Evolutionary conservation across 2,329 filamentous ascomycete species (phyloP).

Genomic region (Coniochaeta prunicola): DNA sequence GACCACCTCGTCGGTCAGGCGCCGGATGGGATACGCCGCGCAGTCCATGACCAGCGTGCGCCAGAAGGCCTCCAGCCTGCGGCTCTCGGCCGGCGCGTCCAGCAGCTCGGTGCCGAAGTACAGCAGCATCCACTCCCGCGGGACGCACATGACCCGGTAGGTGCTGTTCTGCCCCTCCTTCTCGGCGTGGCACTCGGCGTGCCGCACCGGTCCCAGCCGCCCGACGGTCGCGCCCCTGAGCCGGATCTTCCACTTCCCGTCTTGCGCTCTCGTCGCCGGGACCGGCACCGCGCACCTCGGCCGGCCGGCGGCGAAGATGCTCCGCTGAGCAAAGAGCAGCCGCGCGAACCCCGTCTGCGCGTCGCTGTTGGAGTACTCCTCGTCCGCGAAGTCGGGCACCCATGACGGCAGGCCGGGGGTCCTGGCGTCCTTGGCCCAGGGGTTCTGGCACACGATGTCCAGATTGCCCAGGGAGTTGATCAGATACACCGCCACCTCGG

Average conservation of each 20-base stretch:
- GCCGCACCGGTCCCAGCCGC: not conserved
- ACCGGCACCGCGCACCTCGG: not conserved
- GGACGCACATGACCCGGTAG: not conserved
- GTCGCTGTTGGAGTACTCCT: not conserved
- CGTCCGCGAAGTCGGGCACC: slow-evolving; percentile 3
- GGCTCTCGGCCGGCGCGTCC: not conserved
- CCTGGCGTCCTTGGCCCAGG: slow-evolving; percentile 7
- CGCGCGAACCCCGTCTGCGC: not conserved
- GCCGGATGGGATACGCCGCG: slow-evolving; percentile 5
- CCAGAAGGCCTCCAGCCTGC: slow-evolving; percentile 5
- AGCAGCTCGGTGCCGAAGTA: slow-evolving; percentile 1
- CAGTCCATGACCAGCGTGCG: slow-evolving; percentile 9
- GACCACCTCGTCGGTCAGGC: not conserved
- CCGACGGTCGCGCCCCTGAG: not conserved
- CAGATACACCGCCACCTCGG: slow-evolving; percentile 1
- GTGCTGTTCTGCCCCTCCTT: not conserved
- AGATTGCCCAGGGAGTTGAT: slow-evolving; percentile 8
- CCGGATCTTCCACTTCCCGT: not conserved
- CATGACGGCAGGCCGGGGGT: slow-evolving; percentile 3
- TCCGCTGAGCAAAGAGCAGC: slow-evolving; percentile 3
- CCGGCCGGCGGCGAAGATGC: not conserved
- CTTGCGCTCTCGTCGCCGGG: not conserved
- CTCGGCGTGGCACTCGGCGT: not conserved
- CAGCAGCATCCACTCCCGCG: not conserved
- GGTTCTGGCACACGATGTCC: slow-evolving; percentile 6